phyloP scores from a whole-genome alignment of 805 yeast genomes.

The Isabelozyma rhagii region DNA sequence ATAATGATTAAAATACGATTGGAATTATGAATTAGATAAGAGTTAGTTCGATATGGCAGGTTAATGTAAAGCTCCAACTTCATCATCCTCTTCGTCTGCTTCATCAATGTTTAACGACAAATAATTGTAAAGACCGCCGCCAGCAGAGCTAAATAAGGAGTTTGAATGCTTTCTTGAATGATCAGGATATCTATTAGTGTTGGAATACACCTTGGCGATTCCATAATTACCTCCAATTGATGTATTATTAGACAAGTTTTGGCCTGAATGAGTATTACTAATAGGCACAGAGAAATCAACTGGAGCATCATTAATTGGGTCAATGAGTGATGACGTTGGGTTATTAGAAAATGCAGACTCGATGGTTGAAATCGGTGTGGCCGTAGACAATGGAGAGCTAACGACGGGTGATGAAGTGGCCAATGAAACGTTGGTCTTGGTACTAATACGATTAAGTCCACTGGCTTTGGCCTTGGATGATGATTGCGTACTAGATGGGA shows the following conservation, averaged over 20 bases:
- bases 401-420: constrained; percentile 26
- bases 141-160: constrained; percentile 17
- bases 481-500: constrained; percentile 7
- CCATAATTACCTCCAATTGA: background rate
- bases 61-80: constrained; percentile 1
- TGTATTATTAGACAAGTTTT: background rate
- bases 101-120: constrained; percentile 19
- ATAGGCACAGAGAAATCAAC: constrained; percentile 32
- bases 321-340: constrained; percentile 19
- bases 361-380: constrained; percentile 27
- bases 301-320: constrained; percentile 38
- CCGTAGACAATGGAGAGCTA: constrained; percentile 34
- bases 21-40: too few species aligned
- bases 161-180: constrained; percentile 17
- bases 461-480: background rate
- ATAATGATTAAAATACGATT: too few species aligned
- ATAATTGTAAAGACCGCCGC: constrained; percentile 19
- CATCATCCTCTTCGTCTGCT: constrained; percentile 18
- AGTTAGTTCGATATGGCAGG: too few species aligned
- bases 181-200: constrained; percentile 4
- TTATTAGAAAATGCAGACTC: constrained; percentile 14
- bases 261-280: background rate
- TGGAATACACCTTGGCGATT: constrained; percentile 1
- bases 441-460: background rate
- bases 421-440: background rate